phyloP scores from a whole-genome alignment of 2,329 filamentous ascomycete genomes.

The Alternaria panax region DNA sequence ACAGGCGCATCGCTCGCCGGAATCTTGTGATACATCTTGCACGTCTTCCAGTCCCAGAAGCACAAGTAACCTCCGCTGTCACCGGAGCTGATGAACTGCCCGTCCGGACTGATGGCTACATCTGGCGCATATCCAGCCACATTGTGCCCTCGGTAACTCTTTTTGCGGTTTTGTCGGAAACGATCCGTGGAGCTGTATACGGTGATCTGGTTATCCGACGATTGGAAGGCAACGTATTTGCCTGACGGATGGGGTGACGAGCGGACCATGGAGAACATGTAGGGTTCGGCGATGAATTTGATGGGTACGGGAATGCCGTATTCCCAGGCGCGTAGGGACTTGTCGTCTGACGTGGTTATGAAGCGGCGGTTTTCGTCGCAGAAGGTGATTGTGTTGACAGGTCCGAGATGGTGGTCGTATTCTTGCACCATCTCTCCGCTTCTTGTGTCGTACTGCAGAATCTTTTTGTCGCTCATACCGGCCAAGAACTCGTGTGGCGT shows the following conservation, averaged over 20 bases:
- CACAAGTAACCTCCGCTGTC: conserved; percentile 89
- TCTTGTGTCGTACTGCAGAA: conserved; percentile 93
- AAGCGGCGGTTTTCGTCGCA: conserved; percentile 94
- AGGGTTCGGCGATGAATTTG: conserved; percentile 96
- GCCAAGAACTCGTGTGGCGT: conserved; percentile 89
- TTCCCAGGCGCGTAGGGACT: conserved; percentile 95
- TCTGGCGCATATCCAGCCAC: conserved; percentile 94
- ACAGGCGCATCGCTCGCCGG: conserved; percentile 82
- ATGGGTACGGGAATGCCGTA: conserved; percentile 98
- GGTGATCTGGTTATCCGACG: conserved; percentile 93
- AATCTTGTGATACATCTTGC: conserved; percentile 98
- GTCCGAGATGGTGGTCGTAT: conserved; percentile 97
- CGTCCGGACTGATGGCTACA: conserved; percentile 86
- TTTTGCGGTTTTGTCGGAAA: conserved; percentile 97
- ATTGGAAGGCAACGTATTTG: conserved; percentile 94
- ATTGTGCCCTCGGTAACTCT: conserved; percentile 94
- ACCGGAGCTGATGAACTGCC: conserved; percentile 86
- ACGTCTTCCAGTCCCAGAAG: conserved; percentile 99
- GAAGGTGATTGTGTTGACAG: conserved; percentile 97
- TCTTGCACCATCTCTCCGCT: conserved; percentile 87
- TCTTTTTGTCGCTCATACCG: conserved; percentile 99
- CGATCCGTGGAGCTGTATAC: conserved; percentile 95
- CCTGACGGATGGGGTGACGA: conserved; percentile 84
- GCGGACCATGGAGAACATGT: conserved; percentile 96
- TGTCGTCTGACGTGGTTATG: conserved; percentile 98